These are phyloP conservation scores for Colletotrichum australisinense DNA, from an alignment of 2,329 filamentous ascomycete species.

Conservation along the genomic window DNA sequence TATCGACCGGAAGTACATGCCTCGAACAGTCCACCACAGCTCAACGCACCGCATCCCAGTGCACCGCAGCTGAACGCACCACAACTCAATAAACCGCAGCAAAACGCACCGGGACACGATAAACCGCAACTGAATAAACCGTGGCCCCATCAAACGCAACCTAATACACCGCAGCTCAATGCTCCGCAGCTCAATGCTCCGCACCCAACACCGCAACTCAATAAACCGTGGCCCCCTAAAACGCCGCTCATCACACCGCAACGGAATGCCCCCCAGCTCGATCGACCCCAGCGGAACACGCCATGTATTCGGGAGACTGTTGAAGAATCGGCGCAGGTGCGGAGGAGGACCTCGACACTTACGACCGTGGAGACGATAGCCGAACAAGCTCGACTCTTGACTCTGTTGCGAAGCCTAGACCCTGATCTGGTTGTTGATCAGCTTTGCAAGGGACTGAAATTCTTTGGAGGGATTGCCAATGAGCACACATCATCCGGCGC, in stretches of 20 bases:
- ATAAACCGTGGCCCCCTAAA: too few relatives aligned
- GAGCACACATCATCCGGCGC: conserved; percentile 62
- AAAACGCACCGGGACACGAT: background rate
- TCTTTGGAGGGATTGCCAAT: conserved; percentile 70
- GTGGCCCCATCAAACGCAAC: too few relatives aligned
- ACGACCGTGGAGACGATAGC: conserved; percentile 63
- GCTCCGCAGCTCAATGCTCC: background rate
- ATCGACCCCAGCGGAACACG: too few relatives aligned
- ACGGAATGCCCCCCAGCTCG: too few relatives aligned
- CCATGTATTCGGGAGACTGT: background rate
- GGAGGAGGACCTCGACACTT: conserved; percentile 43
- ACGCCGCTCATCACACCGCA: too few relatives aligned
- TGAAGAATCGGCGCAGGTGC: background rate
- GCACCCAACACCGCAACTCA: too few relatives aligned
- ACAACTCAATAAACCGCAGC: too few relatives aligned
- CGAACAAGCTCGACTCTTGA: conserved; percentile 70
- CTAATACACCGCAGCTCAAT: background rate
- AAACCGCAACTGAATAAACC: too few relatives aligned
- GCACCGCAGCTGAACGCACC: conserved; percentile 3
- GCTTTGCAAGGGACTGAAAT: conserved; percentile 71
- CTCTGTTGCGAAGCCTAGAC: conserved; percentile 65
- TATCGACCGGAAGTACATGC: conserved; percentile 27
- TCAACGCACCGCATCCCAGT: conserved; percentile 27
- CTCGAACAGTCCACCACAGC: conserved; percentile 8
- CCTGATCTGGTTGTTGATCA: conserved; percentile 70